Evolutionary conservation across 2,329 filamentous ascomycete genomes (phyloP).

Genomic region (Fusarium bactridioides): DNA sequence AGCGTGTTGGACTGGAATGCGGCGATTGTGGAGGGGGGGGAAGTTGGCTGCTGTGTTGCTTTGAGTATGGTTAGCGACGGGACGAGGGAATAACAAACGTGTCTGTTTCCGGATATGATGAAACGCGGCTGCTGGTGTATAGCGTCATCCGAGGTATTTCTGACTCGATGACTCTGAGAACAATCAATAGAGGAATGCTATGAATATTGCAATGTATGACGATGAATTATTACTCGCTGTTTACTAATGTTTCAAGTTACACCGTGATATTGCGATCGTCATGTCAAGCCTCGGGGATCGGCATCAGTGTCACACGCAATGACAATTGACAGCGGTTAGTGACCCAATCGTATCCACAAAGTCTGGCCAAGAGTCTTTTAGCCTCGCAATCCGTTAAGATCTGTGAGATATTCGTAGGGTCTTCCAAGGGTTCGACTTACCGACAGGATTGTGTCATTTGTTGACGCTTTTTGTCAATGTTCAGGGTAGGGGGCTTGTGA

Average conservation of each 20-base stretch:
- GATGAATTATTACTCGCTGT: neutral
- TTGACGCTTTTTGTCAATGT: no score
- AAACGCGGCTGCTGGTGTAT: neutral
- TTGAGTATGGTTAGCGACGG: neutral
- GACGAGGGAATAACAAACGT: neutral
- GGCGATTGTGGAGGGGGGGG: neutral
- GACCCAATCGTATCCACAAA: neutral
- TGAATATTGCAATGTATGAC: neutral
- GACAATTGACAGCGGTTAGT: neutral
- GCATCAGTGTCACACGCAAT: neutral
- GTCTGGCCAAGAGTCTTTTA: neutral
- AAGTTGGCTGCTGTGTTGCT: neutral
- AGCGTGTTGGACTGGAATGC: conserved; percentile 12
- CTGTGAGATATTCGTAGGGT: neutral
- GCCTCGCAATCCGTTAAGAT: neutral
- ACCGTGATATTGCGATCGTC: neutral
- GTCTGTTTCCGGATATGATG: neutral
- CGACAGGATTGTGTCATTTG: neutral
- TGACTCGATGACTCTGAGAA: neutral
- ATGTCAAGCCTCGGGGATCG: neutral
- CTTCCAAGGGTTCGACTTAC: neutral
- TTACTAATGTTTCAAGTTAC: neutral
- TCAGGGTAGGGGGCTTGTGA: neutral
- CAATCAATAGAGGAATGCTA: neutral
- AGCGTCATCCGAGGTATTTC: neutral